These are phyloP conservation scores for Lachancea fermentati DNA, from an alignment of 805 yeast genomes.

Conservation along the genomic window DNA sequence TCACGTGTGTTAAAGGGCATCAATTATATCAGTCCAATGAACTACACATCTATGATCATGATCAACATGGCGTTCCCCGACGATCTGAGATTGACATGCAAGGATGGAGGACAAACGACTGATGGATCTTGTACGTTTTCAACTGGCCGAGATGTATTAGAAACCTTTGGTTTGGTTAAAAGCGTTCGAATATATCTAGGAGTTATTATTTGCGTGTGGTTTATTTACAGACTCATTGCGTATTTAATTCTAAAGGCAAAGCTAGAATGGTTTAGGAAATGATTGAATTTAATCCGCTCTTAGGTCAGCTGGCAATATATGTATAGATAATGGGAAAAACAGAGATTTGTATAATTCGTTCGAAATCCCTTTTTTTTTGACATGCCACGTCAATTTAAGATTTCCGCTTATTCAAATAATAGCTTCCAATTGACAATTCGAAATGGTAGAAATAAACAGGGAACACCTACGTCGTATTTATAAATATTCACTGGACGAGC, in stretches of 20 bases:
- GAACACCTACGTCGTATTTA: background rate
- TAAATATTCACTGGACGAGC: conserved; percentile 10
- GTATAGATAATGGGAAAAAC: background rate
- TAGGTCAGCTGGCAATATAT: too few species aligned
- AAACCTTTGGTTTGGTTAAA: conserved; percentile 41
- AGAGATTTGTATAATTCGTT: background rate
- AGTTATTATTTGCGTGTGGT: conserved; percentile 25
- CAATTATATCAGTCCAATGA: conserved; percentile 73
- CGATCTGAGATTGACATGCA: conserved; percentile 48
- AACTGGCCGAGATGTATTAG: conserved; percentile 52
- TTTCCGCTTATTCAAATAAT: too few species aligned
- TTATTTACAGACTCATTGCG: conserved; percentile 24
- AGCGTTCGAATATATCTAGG: conserved; percentile 37
- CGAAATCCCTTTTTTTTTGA: background rate
- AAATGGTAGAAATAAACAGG: background rate
- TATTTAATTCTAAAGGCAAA: conserved; percentile 23
- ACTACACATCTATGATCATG: conserved; percentile 58
- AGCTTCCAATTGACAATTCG: too few species aligned
- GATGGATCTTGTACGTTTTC: conserved; percentile 41
- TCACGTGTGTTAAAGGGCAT: conserved; percentile 60
- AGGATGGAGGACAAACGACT: conserved; percentile 32
- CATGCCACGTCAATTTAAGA: too few species aligned
- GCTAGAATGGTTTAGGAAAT: conserved; percentile 23
- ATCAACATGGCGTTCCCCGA: conserved; percentile 54
- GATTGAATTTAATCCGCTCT: background rate